These are phyloP conservation scores for Pseudocercospora ulei DNA, from an alignment of 2,329 filamentous ascomycete genomes.

Conservation along the genomic window DNA sequence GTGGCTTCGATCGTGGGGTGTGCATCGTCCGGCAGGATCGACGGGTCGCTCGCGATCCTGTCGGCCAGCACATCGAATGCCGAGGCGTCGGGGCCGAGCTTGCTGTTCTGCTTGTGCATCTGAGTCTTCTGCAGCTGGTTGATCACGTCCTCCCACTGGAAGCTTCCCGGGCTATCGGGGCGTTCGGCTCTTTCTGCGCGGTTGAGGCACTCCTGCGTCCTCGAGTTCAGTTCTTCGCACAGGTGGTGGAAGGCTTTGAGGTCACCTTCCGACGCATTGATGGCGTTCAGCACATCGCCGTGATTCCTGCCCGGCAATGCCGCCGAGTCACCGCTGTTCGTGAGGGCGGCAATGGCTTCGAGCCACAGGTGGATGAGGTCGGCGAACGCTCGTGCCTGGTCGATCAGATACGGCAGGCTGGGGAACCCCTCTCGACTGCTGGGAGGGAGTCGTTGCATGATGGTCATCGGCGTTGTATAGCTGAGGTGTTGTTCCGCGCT, in stretches of 20 bases:
- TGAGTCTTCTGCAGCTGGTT: conserved; percentile 36
- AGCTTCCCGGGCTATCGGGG: conserved; percentile 41
- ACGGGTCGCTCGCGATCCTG: conserved; percentile 27
- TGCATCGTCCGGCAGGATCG: conserved; percentile 25
- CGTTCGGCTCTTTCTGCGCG: conserved; percentile 46
- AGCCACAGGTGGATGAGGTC: conserved; percentile 73
- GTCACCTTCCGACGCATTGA: conserved; percentile 37
- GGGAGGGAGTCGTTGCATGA: conserved; percentile 69
- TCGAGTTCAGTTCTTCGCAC: conserved; percentile 41
- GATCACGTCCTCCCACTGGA: conserved; percentile 47
- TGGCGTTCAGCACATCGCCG: conserved; percentile 32
- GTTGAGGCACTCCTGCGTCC: conserved; percentile 44
- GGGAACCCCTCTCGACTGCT: conserved; percentile 85
- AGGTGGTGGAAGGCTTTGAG: conserved; percentile 44
- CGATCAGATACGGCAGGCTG: conserved; percentile 83
- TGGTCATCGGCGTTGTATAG: conserved; percentile 87
- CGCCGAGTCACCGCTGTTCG: conserved; percentile 16
- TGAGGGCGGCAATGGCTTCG: conserved; percentile 40
- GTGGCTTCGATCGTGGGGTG: conserved; percentile 28
- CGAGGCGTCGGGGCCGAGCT: conserved; percentile 18
- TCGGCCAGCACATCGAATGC: conserved; percentile 25
- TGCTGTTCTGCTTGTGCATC: conserved; percentile 25
- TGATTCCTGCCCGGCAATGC: conserved; percentile 23
- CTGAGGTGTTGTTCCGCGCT: conserved; percentile 32
- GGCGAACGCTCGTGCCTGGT: conserved; percentile 76